Base-by-base conservation (phyloP, 306 rosid genomes). In the Coriaria nepalensis region DNA sequence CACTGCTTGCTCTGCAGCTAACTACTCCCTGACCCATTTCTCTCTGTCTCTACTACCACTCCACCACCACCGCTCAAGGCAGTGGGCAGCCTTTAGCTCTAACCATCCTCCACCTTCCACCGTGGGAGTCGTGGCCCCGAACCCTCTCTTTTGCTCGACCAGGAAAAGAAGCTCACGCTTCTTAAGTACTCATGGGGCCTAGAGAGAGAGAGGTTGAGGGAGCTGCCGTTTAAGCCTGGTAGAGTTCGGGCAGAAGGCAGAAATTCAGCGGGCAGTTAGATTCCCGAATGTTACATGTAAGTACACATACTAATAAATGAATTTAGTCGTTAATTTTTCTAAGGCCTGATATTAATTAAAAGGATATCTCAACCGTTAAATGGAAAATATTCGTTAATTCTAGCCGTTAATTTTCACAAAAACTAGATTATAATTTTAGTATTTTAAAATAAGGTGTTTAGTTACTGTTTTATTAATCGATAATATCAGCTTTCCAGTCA, bases 21-120 rank as follows among this genome's bases (percentile, higher is more conserved):
- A 20, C 29, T 36, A 74, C 64, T 4, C 66, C 68, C 75, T 87
- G 96, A 71, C 94, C 96, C 96, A 87, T 85, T 52, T 47, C 63
- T 68, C 29, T 20, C 29, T 20, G 2, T 20, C 2, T 20, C 29
- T 20, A 20, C 29, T 1, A 20, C 29, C 3, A 3, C 29, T 20
- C 29, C 29, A 59, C 65, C 78, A 78, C 84, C 81, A 66, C 77
- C 81, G 36, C 55, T 14, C 47, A 47, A 54, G 57, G 83, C 50
- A 5, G 56, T 3, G 51, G 3, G 44, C 45, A 60, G 13, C 63
- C 62, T 50, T 50, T 35, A 47, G 43, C 70, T 57, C 40, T 15
- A 43, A 34, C 52, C 45, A 62, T 77, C 92, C 70, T 72, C 80
- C 63, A 61, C 66, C 48, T 53, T 58, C 54, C 47, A 46, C 48